phyloP scores from a whole-genome alignment of 495 filamentous ascomycete genomes.

The Thozetella sp. region DNA sequence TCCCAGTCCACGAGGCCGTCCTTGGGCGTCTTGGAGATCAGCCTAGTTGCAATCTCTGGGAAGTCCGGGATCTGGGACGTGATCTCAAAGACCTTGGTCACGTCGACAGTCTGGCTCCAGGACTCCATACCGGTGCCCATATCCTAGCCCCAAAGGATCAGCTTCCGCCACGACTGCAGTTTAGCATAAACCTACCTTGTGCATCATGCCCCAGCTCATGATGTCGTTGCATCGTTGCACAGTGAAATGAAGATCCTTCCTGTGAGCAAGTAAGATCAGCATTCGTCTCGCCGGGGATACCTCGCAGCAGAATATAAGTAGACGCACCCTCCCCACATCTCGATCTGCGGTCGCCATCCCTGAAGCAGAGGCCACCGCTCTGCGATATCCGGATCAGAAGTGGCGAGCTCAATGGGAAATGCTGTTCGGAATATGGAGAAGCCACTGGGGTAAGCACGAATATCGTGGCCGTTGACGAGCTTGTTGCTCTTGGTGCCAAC shows the following conservation, averaged over 20 bases:
- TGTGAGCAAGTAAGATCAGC: background rate
- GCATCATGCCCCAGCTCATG: background rate
- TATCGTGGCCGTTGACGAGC: conserved; percentile 30
- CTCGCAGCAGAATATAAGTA: background rate
- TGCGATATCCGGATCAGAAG: conserved; percentile 55
- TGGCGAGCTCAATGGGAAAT: conserved; percentile 55
- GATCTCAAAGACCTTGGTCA: background rate
- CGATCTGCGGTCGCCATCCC: background rate
- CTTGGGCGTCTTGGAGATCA: background rate
- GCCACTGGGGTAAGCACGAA: conserved; percentile 21
- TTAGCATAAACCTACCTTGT: background rate
- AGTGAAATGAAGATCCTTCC: background rate
- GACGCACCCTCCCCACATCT: background rate
- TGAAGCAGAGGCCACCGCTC: conserved; percentile 32
- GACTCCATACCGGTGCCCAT: background rate
- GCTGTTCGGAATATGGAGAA: background rate
- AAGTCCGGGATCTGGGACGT: background rate
- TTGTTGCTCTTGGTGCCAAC: conserved; percentile 31
- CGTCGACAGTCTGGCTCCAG: background rate
- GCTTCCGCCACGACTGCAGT: too few species aligned
- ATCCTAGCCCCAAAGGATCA: background rate
- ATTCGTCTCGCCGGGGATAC: background rate
- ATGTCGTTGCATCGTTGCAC: background rate
- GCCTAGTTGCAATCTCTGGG: background rate
- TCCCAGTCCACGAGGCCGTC: background rate